phyloP scores from a whole-genome alignment of 2,329 filamentous ascomycete species.

The Nothophaeocryptopus gaeumannii region DNA sequence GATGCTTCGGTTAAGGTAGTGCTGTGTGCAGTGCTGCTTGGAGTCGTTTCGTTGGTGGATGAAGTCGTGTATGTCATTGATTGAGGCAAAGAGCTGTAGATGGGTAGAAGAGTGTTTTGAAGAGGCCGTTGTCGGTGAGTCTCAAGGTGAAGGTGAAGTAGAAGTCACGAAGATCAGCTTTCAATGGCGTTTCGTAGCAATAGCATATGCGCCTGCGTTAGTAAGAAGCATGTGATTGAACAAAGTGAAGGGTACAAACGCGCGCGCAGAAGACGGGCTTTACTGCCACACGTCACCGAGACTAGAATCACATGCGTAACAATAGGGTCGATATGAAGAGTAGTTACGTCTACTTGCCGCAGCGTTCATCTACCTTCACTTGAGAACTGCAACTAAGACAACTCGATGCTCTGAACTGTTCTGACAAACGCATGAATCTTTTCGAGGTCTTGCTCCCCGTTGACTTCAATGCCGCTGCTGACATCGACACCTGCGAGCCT shows the following conservation, averaged over 20 bases:
- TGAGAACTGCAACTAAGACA: constrained; percentile 2
- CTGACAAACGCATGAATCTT: constrained; percentile 80
- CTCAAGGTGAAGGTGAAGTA: neutral
- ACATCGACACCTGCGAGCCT: constrained; percentile 84
- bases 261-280: neutral
- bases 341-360: no score
- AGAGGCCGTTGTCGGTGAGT: neutral
- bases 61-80: no score
- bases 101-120: neutral
- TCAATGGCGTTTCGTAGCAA: neutral
- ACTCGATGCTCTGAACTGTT: constrained; percentile 58
- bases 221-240: no score
- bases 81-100: no score
- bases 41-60: neutral
- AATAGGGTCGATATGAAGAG: no score
- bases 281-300: neutral
- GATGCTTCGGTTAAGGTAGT: neutral
- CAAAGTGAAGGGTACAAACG: no score
- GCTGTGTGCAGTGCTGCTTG: neutral
- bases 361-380: no score
- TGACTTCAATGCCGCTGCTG: constrained; percentile 86
- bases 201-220: no score
- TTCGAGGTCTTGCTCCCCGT: constrained; percentile 73
- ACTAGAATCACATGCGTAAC: no score
- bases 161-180: neutral